Evolutionary conservation across 805 yeast genomes (phyloP), one percentile per base, ranked within the genome.

Genomic region (Sugiyamaella smithiae): DNA sequence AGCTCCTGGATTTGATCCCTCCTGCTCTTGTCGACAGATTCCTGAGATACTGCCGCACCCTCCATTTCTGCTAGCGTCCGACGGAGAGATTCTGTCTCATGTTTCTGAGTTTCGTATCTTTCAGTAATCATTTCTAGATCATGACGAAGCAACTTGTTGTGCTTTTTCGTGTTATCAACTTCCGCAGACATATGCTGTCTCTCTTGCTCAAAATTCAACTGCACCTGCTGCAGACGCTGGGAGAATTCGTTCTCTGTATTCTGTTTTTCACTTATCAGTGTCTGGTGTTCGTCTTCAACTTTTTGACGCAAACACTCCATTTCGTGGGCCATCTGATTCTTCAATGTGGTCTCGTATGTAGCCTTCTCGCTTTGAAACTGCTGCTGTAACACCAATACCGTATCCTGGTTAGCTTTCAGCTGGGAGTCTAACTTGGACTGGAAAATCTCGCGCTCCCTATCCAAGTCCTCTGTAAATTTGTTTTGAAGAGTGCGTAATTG

Each of bases 51-150:
- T 2, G 63, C 43, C 9, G 58, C 51, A 24, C 43, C 53, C 17
- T 62, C 64, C 42, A 67, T 67, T 28, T 58, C 58, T n/a, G 58
- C 44, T 3, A 71, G 55, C 22, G 65, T 53, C 0, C 43, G 50
- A 49, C 67, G 61, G 19, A 68, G 63, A 4, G 51, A 45, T 14
- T 49, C 49, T 9, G 60, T 61, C 28, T 62, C 63, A 7, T 50
- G 49, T 17, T 57, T 52, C 31, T 61, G 64, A n/a, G 53, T 49
- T 9, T 60, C 53, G 23, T 62, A 54, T 20, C 63, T 55, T 3
- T 56, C 43, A 12, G 60, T 51, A 16, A 66, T 46, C 9, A 52
- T 48, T n/a, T 54, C 49, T 19, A 62, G 47, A 16, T 57, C 48
- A 2, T 50, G 38, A 17, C 52, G 45, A 12, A 64, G 46, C 1